These are phyloP conservation scores for Dimocarpus longan DNA, from an alignment of 345 rosid genomes.

Conservation along the genomic window DNA sequence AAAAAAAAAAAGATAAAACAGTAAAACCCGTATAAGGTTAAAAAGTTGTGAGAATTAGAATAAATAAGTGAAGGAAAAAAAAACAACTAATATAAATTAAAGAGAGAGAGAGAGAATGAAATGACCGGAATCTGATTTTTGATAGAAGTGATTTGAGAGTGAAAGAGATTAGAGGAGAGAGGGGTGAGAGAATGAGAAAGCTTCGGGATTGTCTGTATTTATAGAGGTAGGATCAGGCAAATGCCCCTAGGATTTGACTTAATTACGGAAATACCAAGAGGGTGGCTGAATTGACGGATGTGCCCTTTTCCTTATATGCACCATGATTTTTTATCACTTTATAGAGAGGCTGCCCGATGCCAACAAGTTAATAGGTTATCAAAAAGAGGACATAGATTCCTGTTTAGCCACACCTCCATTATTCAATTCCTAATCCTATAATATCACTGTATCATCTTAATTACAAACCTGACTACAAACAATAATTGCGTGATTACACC, in stretches of 20 bases:
- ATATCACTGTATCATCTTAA: not conserved
- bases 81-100: not conserved
- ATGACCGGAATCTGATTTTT: not conserved
- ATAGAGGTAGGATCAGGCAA: conserved; percentile 24
- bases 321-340: not conserved
- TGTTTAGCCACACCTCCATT: not conserved
- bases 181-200: not conserved
- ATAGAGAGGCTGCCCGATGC: not conserved
- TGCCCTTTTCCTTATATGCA: conserved; percentile 28
- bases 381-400: not conserved
- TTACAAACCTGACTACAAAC: no score
- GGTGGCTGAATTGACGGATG: not conserved
- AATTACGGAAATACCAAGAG: conserved; percentile 28
- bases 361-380: not conserved
- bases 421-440: not conserved
- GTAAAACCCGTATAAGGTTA: not conserved
- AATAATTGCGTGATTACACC: no score
- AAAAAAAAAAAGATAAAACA: conserved; percentile 8
- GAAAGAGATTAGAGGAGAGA: not conserved
- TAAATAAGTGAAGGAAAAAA: not conserved
- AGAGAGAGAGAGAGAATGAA: conserved; percentile 1
- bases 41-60: not conserved
- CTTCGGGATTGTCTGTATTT: conserved; percentile 34
- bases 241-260: not conserved
- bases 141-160: not conserved